Evolutionary conservation across 768 basidiomycete genomes (phyloP), one percentile per base, ranked within the genome.

Genomic region (Podaxis sp.): DNA sequence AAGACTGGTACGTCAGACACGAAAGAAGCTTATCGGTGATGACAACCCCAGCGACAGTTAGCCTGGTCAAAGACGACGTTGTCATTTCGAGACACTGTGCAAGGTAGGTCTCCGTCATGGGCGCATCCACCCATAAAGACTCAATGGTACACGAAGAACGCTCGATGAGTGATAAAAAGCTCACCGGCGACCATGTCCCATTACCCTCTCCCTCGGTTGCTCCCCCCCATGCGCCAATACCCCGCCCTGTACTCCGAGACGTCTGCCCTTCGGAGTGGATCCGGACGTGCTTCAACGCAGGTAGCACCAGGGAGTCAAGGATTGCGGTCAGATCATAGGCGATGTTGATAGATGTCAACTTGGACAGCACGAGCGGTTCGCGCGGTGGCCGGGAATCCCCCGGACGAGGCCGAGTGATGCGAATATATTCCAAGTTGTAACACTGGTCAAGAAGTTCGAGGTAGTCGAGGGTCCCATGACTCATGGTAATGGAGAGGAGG

Each of bases 381-480:
- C 65, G 70, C 11, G 68, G 38, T 33, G 68, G 65, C 10, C 64
- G 68, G 20, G 69, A 62, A 41, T 66, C 65, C 40, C 61, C 61
- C 12, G 64, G 64, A 46, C 66, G 64, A 4, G 75, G 73, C n/a
- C 73, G 69, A 15, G 70, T 73, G 57, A 76, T 70, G 48, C 70
- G 66, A 57, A 76, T 72, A 60, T 74, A 70, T 56, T 76, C 75
- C 8, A 76, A 68, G 58, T 76, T 76, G 41, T 66, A 65, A 65
- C 75, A 76, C 37, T 67, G 70, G 58, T 72, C 66, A 11, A 76
- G 68, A 36, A 76, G 66, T 57, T 73, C 63, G 36, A 73, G 69
- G 62, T 74, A 74, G 58, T 74, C 73, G 41, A 74, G 68, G 17
- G 70, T 71, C 17, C 73, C 74, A 46, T 72, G 68, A 50, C 72